Conservation (phyloP, 495 filamentous ascomycete species). For the Cercophora newfieldiana region DNA sequence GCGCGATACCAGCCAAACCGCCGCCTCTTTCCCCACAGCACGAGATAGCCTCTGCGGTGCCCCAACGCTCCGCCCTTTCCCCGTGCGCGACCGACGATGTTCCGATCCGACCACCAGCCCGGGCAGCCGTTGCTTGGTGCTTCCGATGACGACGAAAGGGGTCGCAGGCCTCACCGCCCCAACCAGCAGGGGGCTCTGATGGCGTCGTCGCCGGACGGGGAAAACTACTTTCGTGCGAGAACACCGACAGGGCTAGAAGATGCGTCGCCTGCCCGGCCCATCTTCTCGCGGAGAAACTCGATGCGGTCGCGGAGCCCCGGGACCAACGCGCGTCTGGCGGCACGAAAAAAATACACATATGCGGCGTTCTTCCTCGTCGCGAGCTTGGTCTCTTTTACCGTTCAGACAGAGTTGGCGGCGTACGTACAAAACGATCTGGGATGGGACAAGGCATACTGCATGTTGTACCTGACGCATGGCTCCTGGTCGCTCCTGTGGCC, state of each 20-base stretch:
- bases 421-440: slow-evolving; percentile 85
- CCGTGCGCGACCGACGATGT: slow-evolving; percentile 14
- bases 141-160: slow-evolving; percentile 17
- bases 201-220: background rate
- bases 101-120: slow-evolving; percentile 14
- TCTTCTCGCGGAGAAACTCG: slow-evolving; percentile 25
- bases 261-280: slow-evolving; percentile 7
- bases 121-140: slow-evolving; percentile 20
- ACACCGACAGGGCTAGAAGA: background rate
- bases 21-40: background rate
- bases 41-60: background rate
- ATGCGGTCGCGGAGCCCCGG: slow-evolving; percentile 36
- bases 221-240: slow-evolving; percentile 2
- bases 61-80: background rate
- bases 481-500: slow-evolving; percentile 92
- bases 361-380: slow-evolving; percentile 79
- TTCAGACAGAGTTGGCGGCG: slow-evolving; percentile 93
- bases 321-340: slow-evolving; percentile 51
- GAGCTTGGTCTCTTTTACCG: slow-evolving; percentile 75
- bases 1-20: background rate
- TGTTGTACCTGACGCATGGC: slow-evolving; percentile 96
- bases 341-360: slow-evolving; percentile 78
- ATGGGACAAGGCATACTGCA: slow-evolving; percentile 97
- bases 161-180: slow-evolving; percentile 11
- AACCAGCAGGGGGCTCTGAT: slow-evolving; percentile 16